Evolutionary conservation across 2,329 filamentous ascomycete species (phyloP).

Genomic region (Fusarium sulawesiense): DNA sequence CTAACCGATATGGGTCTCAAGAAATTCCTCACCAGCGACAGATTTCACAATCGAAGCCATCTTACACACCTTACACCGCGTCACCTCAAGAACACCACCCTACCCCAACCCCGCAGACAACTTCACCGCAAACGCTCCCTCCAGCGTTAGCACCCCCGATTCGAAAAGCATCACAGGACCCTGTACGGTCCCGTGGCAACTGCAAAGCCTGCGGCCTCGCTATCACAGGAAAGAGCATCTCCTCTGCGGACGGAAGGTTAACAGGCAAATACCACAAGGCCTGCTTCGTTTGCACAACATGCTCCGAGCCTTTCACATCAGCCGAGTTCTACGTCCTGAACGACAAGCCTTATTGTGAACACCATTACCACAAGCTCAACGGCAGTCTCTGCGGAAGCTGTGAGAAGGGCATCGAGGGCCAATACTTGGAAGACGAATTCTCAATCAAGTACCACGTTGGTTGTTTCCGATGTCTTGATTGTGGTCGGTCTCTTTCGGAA

Average conservation of each 20-base stretch:
- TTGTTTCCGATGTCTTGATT: constrained; percentile 88
- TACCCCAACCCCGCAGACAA: constrained; percentile 25
- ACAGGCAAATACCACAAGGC: constrained; percentile 95
- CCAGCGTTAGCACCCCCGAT: constrained; percentile 36
- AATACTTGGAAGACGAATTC: constrained; percentile 86
- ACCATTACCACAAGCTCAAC: constrained; percentile 93
- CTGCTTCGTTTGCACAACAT: constrained; percentile 92
- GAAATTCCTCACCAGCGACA: constrained; percentile 23
- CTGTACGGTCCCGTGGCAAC: constrained; percentile 70
- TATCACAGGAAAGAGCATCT: constrained; percentile 92
- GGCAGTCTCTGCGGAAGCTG: constrained; percentile 86
- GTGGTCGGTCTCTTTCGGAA: constrained; percentile 76
- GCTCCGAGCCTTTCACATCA: constrained; percentile 82
- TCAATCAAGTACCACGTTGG: constrained; percentile 84
- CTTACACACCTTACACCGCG: constrained; percentile 37
- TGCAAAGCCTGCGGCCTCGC: constrained; percentile 84
- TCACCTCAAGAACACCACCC: constrained; percentile 33
- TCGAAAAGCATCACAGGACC: constrained; percentile 54
- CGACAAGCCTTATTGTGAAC: constrained; percentile 89
- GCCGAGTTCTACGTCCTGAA: constrained; percentile 92
- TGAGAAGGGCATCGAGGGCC: constrained; percentile 87
- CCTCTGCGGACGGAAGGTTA: constrained; percentile 89
- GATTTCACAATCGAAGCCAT: constrained; percentile 25
- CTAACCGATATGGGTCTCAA: constrained; percentile 38
- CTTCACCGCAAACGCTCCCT: constrained; percentile 14